Percentiles rank a stretch among this genome's conserved stretches.
These are phyloP conservation scores for Thalassiosira livingstoniorum DNA, from an alignment of 352 stramenopile genomes.

Conservation along the genomic window DNA sequence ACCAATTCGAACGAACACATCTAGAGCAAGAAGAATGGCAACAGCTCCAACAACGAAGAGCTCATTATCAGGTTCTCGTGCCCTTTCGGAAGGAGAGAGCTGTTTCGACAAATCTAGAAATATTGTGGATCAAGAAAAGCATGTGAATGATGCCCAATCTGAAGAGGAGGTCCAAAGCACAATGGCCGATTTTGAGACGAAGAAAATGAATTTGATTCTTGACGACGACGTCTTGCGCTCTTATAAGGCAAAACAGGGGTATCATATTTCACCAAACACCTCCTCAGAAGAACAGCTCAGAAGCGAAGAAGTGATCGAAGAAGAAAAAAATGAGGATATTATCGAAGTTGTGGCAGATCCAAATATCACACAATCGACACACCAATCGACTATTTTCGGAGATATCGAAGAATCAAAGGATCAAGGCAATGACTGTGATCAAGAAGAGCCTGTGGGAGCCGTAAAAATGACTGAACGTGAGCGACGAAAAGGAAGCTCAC, in stretches of 20 bases:
- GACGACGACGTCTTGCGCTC: slow-evolving; percentile 20
- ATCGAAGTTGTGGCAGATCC: neutral
- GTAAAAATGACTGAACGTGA: slow-evolving; percentile 46
- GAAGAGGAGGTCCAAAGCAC: neutral
- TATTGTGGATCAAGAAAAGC: neutral
- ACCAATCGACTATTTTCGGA: neutral
- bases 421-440: neutral
- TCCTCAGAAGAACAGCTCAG: too few species aligned
- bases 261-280: too few species aligned
- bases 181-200: neutral
- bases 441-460: neutral
- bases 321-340: neutral
- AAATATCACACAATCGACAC: too few species aligned
- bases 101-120: neutral
- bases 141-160: neutral
- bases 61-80: neutral
- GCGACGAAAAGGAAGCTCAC: slow-evolving; percentile 39
- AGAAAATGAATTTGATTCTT: neutral
- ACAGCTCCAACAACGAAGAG: neutral
- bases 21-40: slow-evolving; percentile 8
- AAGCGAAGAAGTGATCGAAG: neutral
- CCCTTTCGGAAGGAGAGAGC: too few species aligned
- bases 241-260: slow-evolving; percentile 14
- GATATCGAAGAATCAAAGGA: neutral
- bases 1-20: slow-evolving; percentile 48